A percentile compares a stretch with the other conserved stretches of the same genome.
These are phyloP conservation scores for Leishmania tropica DNA, from an alignment of 208 protist genomes.

Conservation along the genomic window DNA sequence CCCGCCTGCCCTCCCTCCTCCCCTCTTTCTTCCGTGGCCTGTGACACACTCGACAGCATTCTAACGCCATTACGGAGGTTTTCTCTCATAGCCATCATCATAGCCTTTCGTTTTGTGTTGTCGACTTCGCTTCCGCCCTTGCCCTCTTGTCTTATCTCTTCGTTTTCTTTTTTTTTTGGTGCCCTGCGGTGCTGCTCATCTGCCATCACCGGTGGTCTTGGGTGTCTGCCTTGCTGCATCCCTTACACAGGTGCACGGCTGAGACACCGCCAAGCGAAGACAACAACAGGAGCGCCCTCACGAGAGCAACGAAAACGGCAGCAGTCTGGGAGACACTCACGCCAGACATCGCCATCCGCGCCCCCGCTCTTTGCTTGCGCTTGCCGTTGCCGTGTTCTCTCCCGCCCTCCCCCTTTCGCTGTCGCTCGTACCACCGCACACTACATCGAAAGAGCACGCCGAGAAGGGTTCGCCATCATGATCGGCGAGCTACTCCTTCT, in stretches of 20 bases:
- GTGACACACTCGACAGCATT: not conserved
- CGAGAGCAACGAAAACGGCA: too few relatives aligned
- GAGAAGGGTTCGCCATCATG: slow-evolving; percentile 28
- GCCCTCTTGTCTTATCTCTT: not conserved
- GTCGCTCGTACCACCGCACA: not conserved
- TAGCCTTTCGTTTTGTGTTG: not conserved
- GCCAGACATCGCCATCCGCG: too few relatives aligned
- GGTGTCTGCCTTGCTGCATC: too few relatives aligned
- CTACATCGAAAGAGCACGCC: not conserved
- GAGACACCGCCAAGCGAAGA: too few relatives aligned
- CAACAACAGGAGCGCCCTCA: too few relatives aligned
- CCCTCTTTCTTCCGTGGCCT: not conserved
- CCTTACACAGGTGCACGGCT: too few relatives aligned
- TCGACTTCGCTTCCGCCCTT: not conserved
- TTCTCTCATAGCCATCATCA: not conserved
- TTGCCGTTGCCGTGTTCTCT: too few relatives aligned
- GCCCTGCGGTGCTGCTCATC: too few relatives aligned
- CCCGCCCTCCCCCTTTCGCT: too few relatives aligned
- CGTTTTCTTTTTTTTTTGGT: not conserved
- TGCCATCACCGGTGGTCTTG: too few relatives aligned
- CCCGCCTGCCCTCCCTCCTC: not conserved
- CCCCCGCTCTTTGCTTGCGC: too few relatives aligned
- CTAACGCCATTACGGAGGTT: not conserved
- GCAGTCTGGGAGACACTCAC: too few relatives aligned
- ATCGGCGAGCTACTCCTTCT: slow-evolving; percentile 57